Conservation (phyloP, 129 eudicot genomes). For the Arctium minus region DNA sequence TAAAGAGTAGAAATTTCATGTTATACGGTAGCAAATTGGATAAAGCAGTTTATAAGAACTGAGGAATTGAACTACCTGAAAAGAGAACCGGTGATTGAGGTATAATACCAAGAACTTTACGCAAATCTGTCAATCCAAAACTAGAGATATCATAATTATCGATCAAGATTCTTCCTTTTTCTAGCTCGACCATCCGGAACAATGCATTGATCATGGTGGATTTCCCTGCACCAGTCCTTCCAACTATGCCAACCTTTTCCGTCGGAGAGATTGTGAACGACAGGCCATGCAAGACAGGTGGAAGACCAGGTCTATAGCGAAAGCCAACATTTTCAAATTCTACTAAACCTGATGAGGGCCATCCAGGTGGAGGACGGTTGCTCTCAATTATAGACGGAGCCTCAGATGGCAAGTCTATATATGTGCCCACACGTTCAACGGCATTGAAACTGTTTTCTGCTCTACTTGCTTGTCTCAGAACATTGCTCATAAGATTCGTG, state of each 20-base stretch:
- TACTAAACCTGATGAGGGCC: constrained; percentile 79
- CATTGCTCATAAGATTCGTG: constrained; percentile 74
- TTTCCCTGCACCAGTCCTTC: constrained; percentile 98
- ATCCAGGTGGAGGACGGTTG: constrained; percentile 81
- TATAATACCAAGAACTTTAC: constrained; percentile 86
- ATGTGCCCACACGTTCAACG: constrained; percentile 86
- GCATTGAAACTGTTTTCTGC: constrained; percentile 94
- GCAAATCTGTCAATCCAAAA: constrained; percentile 78
- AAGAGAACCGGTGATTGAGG: constrained; percentile 93
- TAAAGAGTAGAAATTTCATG: neutral
- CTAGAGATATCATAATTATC: constrained; percentile 67
- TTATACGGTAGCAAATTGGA: neutral
- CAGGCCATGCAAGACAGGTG: constrained; percentile 82
- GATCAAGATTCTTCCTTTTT: constrained; percentile 75
- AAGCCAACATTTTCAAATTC: constrained; percentile 72
- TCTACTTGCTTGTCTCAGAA: constrained; percentile 76
- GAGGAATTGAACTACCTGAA: constrained; percentile 52
- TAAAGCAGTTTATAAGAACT: no score
- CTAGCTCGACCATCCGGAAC: constrained; percentile 88
- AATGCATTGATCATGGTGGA: constrained; percentile 95
- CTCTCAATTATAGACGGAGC: constrained; percentile 62
- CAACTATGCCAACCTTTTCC: constrained; percentile 89
- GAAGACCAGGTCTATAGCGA: constrained; percentile 84
- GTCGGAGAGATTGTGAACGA: constrained; percentile 63
- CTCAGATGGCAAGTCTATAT: constrained; percentile 80